Percentiles rank a stretch among this genome's conserved stretches.
Conservation (phyloP, 2,329 filamentous ascomycete species). For the Ceratocystis harringtonii region DNA sequence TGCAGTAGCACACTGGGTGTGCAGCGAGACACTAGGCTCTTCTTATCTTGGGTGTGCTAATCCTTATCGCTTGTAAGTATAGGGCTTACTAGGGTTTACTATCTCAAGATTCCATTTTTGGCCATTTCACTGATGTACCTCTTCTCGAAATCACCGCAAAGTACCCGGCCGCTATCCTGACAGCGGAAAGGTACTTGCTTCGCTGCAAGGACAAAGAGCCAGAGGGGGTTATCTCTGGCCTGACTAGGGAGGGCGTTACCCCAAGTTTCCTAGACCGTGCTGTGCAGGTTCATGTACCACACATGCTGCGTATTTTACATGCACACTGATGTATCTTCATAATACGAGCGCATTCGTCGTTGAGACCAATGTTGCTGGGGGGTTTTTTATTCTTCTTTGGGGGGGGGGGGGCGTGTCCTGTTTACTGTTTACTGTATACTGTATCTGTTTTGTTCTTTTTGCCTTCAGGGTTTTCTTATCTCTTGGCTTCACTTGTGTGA, state of each 20-base stretch:
- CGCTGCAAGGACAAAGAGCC: background rate
- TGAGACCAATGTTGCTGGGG: background rate
- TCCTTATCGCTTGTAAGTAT: background rate
- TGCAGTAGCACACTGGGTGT: no score
- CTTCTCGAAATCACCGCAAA: background rate
- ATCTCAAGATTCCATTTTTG: background rate
- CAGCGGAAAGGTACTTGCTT: background rate
- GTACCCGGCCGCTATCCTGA: background rate
- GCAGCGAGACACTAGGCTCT: background rate
- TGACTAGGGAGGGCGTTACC: background rate
- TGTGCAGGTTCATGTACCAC: background rate
- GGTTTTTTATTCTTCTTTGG: background rate
- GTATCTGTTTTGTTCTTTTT: background rate
- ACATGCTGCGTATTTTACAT: background rate
- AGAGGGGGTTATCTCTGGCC: background rate
- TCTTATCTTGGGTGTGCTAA: background rate
- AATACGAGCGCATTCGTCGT: background rate
- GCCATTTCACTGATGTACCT: background rate
- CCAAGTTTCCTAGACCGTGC: background rate
- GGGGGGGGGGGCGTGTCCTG: no score
- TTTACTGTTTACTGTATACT: no score
- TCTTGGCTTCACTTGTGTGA: background rate
- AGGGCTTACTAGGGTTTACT: background rate
- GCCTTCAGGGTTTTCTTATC: background rate
- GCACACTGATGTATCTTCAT: background rate